These are phyloP conservation scores for Eucalyptus albens DNA, from an alignment of 345 rosid species.

Conservation along the genomic window DNA sequence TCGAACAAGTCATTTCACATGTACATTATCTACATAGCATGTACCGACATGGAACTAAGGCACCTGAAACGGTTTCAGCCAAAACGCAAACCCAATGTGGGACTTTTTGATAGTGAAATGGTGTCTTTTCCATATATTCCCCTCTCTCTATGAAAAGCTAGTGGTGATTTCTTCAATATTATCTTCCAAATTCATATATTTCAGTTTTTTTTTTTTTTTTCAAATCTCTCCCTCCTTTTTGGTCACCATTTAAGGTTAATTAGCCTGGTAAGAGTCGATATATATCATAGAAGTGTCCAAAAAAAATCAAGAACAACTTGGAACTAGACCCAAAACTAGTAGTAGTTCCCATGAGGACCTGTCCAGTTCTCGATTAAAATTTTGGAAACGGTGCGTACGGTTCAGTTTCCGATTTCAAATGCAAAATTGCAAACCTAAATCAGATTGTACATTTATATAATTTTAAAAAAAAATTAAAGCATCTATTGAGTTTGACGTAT, in stretches of 20 bases:
- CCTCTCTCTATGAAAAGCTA: not conserved
- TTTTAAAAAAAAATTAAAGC: too few species aligned
- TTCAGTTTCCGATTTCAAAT: too few species aligned
- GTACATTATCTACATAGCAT: not conserved
- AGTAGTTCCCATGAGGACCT: too few species aligned
- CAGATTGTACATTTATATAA: rapidly evolving
- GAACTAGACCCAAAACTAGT: rapidly evolving
- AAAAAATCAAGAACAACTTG: too few species aligned
- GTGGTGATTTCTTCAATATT: too few species aligned
- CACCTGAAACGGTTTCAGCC: not conserved
- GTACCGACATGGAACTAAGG: not conserved
- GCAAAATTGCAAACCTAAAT: rapidly evolving
- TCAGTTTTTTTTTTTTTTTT: not conserved
- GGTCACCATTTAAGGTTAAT: not conserved
- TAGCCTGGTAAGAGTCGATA: not conserved
- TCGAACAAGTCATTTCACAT: not conserved
- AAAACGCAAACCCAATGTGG: not conserved
- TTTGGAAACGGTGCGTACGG: rapidly evolving
- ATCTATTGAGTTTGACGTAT: too few species aligned
- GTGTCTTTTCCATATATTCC: not conserved
- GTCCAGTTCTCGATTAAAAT: rapidly evolving
- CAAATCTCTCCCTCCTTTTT: not conserved
- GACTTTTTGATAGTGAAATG: not conserved
- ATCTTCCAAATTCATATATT: not conserved
- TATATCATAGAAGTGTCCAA: not conserved